phyloP scores from a whole-genome alignment of 192 early-diverging fungal species.

The Coemansia sp. region DNA sequence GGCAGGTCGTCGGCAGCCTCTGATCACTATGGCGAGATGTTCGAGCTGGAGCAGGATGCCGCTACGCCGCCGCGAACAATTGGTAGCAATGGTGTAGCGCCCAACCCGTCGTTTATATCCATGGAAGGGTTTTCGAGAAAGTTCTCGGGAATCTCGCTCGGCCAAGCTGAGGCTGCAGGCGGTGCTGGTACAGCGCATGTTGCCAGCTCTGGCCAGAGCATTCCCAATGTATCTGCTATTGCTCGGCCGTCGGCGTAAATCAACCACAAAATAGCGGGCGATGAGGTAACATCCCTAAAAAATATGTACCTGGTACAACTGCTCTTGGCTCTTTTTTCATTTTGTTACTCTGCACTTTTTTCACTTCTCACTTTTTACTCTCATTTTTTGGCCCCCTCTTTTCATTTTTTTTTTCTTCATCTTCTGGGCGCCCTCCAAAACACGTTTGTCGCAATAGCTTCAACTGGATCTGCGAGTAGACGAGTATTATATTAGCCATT shows the following conservation, averaged over 20 bases:
- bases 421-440: neutral
- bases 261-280: neutral
- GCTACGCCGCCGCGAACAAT: constrained; percentile 3
- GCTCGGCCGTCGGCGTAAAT: constrained; percentile 19
- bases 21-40: constrained; percentile 43
- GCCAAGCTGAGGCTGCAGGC: constrained; percentile 10
- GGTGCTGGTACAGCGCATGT: neutral
- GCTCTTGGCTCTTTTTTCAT: neutral
- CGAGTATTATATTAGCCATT: neutral
- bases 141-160: constrained; percentile 35
- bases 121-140: constrained; percentile 43
- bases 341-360: neutral
- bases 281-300: neutral
- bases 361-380: neutral
- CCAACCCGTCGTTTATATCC: constrained; percentile 38
- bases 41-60: constrained; percentile 48
- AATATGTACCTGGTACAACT: neutral
- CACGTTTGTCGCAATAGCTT: neutral
- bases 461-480: neutral
- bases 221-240: constrained; percentile 36
- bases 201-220: constrained; percentile 8
- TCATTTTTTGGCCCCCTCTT: neutral
- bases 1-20: constrained; percentile 44
- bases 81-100: constrained; percentile 17
- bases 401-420: neutral